Conservation (phyloP, 352 stramenopile genomes). For the Thalassiosira mediterranea region DNA sequence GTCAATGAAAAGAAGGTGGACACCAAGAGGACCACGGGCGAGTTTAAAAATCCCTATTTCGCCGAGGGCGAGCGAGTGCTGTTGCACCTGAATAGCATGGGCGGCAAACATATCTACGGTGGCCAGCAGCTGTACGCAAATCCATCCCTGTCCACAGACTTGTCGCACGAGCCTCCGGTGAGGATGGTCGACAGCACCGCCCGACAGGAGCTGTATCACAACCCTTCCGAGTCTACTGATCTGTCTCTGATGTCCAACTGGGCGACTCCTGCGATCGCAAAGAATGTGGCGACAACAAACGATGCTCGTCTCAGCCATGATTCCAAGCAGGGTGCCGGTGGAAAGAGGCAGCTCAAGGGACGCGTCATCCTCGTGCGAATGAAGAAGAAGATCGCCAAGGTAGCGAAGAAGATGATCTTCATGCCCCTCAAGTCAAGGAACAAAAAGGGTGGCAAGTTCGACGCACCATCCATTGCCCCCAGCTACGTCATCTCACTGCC, state of each 20-base stretch:
- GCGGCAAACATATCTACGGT: background rate
- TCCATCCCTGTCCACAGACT: constrained; percentile 21
- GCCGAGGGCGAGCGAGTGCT: constrained; percentile 29
- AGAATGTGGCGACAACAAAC: background rate
- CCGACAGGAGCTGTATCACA: constrained; percentile 14
- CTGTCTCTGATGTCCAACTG: constrained; percentile 27
- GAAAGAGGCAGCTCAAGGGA: constrained; percentile 47
- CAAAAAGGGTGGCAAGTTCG: constrained; percentile 23
- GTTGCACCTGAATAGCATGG: constrained; percentile 23
- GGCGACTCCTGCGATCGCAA: background rate
- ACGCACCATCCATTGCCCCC: background rate
- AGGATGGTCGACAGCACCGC: constrained; percentile 15
- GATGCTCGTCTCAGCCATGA: constrained; percentile 7
- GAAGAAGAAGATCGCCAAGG: constrained; percentile 57
- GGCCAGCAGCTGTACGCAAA: constrained; percentile 12
- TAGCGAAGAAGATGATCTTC: constrained; percentile 38
- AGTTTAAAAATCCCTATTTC: constrained; percentile 27
- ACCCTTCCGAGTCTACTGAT: constrained; percentile 22
- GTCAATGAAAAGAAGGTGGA: constrained; percentile 1
- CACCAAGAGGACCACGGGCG: background rate
- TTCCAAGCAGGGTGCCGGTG: constrained; percentile 1
- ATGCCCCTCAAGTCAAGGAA: constrained; percentile 12
- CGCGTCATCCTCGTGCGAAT: constrained; percentile 43
- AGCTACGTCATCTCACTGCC: constrained; percentile 23
- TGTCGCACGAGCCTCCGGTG: constrained; percentile 20